Evolutionary conservation across 2,329 filamentous ascomycete species (phyloP), one percentile per base, ranked within the genome.

Genomic region (Fragosphaeria purpurea): DNA sequence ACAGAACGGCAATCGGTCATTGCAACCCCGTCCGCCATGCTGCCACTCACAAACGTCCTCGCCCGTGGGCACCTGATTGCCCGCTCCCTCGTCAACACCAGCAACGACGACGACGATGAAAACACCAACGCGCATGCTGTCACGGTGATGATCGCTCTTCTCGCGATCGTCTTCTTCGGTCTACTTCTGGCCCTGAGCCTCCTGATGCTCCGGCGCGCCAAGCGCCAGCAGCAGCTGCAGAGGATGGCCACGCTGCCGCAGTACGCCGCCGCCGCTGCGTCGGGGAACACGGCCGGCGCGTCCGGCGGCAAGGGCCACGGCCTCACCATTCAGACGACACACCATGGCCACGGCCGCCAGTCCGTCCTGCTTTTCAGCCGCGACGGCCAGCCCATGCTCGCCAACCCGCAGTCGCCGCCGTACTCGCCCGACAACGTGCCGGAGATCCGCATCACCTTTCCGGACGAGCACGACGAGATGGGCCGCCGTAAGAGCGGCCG

Each of bases 381-480:
- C 66, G 88, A 93, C 68, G 81, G 84, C 56, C 70, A 76, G 63
- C 81, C 81, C 57, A 82, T 94, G 69, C 80, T 91, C 58, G 77
- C 82, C 57, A 86, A 86, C 68, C 85, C 86, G 35, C 74, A 77
- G 53, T 85, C 82, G 56, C 84, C 88, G 12, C 86, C 90, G 30
- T 73, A 85, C 60, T 87, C 85, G 44, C 84, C 86, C n/a, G 87
- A 80, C 67, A 85, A 86, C 58, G 78, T 97, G 33, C 93, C 93
- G 22, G 87, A 97, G 71, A 98, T 98, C 62, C 88, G 90, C 69
- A 95, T 98, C 67, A 97, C 93, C 38, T 97, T 98, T 74, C 93
- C 93, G 12, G 88, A 94, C 61, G 93, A 97, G 73, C 84, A 94
- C 59, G 90, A 96, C 63, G 86, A 88, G 58, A 73, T 80, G 50